Evolutionary conservation across 2,329 filamentous ascomycete species (phyloP).

Genomic region (Xylaria sp.): DNA sequence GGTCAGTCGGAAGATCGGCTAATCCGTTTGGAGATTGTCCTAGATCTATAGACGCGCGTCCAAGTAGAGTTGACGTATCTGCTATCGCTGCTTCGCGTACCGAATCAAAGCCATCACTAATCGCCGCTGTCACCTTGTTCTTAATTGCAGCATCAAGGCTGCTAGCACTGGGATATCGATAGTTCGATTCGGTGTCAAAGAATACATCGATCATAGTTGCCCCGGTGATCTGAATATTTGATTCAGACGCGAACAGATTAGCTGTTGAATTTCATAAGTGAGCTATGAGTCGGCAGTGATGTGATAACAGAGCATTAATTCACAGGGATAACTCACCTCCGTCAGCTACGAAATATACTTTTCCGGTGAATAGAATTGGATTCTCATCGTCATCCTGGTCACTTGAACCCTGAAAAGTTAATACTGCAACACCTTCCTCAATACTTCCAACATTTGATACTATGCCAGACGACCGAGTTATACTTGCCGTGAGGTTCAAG

Average conservation of each 20-base stretch:
- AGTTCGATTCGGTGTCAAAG: conserved; percentile 24
- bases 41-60: conserved; percentile 13
- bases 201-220: conserved; percentile 25
- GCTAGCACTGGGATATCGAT: conserved; percentile 5
- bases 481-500: conserved; percentile 14
- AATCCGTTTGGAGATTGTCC: conserved; percentile 15
- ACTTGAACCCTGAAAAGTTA: conserved; percentile 17
- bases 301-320: neutral
- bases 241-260: conserved; percentile 13
- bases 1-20: conserved; percentile 18
- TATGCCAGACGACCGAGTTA: conserved; percentile 11
- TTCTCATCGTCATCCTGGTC: conserved; percentile 9
- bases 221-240: conserved; percentile 9
- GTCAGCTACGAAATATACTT: conserved; percentile 4
- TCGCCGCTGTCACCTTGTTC: conserved; percentile 11
- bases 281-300: neutral
- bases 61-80: conserved; percentile 13
- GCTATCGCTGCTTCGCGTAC: conserved; percentile 12
- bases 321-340: conserved; percentile 11
- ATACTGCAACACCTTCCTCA: neutral
- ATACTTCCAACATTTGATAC: conserved; percentile 3
- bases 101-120: conserved; percentile 1
- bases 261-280: neutral
- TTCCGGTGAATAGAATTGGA: conserved; percentile 23
- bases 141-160: neutral